Percentiles rank a stretch among this genome's conserved stretches.
phyloP scores from a whole-genome alignment of 768 basidiomycete genomes.

The Tulasnella sp. region DNA sequence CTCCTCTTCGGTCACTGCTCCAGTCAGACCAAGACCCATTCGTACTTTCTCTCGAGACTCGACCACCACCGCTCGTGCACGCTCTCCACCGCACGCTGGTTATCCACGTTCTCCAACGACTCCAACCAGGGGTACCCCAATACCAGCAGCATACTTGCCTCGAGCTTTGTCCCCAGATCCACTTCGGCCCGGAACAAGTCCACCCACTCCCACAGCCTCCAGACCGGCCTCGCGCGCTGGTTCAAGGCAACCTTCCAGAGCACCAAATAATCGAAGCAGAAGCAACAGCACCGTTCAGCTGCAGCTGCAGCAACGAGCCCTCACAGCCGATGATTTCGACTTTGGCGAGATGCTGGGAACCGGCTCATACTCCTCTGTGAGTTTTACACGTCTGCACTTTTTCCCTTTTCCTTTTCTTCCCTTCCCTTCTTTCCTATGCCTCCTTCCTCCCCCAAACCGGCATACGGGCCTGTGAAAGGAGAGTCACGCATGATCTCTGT shows the following conservation, averaged over 20 bases:
- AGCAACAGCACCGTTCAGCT: conserved; percentile 7
- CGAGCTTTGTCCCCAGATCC: conserved; percentile 13
- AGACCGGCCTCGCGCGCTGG: background rate
- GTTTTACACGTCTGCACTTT: conserved; percentile 33
- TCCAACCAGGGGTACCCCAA: conserved; percentile 19
- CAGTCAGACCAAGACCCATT: conserved; percentile 20
- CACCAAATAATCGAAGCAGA: conserved; percentile 17
- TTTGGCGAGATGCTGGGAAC: conserved; percentile 73
- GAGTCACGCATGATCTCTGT: background rate
- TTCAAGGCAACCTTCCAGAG: conserved; percentile 10
- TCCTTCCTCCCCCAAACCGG: background rate
- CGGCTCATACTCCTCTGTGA: conserved; percentile 76
- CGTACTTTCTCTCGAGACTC: conserved; percentile 28
- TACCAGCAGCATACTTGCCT: conserved; percentile 27
- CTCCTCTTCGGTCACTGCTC: conserved; percentile 23
- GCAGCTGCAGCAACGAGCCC: background rate
- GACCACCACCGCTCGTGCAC: conserved; percentile 1
- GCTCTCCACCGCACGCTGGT: background rate
- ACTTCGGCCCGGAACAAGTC: conserved; percentile 34
- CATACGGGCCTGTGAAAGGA: background rate
- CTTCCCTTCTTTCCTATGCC: no score
- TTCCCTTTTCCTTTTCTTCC: background rate
- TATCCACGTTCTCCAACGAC: conserved; percentile 26
- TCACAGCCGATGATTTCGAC: conserved; percentile 54
- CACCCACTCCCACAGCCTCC: conserved; percentile 14